Conservation (phyloP, 2,329 filamentous ascomycete genomes). For the Sporothrix luriei region DNA sequence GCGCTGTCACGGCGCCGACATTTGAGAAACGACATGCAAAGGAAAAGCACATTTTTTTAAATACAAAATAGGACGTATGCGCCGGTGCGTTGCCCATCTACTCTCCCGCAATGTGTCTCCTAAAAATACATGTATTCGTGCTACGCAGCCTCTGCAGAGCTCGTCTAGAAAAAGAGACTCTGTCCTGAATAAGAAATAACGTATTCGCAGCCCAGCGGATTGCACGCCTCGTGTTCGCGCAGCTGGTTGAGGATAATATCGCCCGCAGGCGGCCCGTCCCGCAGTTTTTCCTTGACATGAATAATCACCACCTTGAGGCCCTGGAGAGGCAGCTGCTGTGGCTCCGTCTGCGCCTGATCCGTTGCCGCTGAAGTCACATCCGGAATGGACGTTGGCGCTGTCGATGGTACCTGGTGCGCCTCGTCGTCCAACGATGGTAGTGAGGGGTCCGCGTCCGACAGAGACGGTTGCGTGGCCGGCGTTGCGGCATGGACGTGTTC, state of each 20-base stretch:
- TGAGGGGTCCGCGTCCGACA: constrained; percentile 22
- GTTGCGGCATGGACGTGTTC: constrained; percentile 51
- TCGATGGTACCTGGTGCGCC: neutral
- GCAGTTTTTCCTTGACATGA: constrained; percentile 85
- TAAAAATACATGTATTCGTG: neutral
- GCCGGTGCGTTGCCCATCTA: too few species aligned
- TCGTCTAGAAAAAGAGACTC: constrained; percentile 52
- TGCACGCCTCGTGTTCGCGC: constrained; percentile 63
- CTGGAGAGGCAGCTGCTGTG: constrained; percentile 55
- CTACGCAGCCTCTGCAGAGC: neutral
- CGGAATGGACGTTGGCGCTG: constrained; percentile 16
- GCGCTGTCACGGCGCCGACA: neutral
- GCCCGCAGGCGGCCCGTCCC: constrained; percentile 66
- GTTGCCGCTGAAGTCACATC: constrained; percentile 17
- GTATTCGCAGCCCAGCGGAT: constrained; percentile 76
- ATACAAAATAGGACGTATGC: too few species aligned
- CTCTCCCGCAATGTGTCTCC: neutral
- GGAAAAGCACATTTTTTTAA: too few species aligned
- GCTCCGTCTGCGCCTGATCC: constrained; percentile 9
- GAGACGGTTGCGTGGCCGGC: constrained; percentile 50
- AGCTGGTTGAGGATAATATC: constrained; percentile 73
- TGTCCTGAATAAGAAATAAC: constrained; percentile 69
- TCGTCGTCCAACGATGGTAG: constrained; percentile 15
- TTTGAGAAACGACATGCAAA: neutral
- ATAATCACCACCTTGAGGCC: constrained; percentile 85